Evolutionary conservation across 2,329 filamentous ascomycete genomes (phyloP).

Genomic region (Bipolaris zeicola): DNA sequence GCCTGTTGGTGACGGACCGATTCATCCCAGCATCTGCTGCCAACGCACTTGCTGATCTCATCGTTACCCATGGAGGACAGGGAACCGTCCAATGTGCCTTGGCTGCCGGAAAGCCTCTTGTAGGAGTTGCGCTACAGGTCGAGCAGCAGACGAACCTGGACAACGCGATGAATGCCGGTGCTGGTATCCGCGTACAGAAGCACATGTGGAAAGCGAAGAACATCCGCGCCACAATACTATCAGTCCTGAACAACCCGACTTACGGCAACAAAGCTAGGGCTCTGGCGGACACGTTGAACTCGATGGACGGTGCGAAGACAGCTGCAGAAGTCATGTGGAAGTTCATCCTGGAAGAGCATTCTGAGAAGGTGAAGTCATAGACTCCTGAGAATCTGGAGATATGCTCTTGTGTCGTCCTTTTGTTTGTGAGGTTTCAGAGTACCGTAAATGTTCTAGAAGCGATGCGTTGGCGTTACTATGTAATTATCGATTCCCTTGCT

Average conservation of each 20-base stretch:
- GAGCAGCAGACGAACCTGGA: constrained; percentile 45
- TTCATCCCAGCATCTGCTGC: constrained; percentile 40
- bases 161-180: constrained; percentile 42
- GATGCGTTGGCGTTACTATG: not conserved
- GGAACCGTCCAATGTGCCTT: constrained; percentile 42
- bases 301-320: constrained; percentile 39
- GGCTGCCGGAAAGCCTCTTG: constrained; percentile 39
- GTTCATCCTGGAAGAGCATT: constrained; percentile 32
- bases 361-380: constrained; percentile 19
- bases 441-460: not conserved
- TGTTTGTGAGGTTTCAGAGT: not conserved
- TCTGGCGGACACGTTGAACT: constrained; percentile 33
- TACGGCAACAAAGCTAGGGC: constrained; percentile 33
- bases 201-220: constrained; percentile 37
- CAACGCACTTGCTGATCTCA: constrained; percentile 36
- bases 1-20: constrained; percentile 37
- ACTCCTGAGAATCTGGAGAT: not conserved
- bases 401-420: not conserved
- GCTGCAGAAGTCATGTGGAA: constrained; percentile 42
- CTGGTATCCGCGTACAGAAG: constrained; percentile 37
- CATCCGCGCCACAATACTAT: constrained; percentile 32
- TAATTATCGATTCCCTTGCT: not conserved
- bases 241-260: constrained; percentile 31
- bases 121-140: constrained; percentile 41
- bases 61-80: constrained; percentile 41